Evolutionary conservation across 1,284 basidiomycete species (phyloP).

Genomic region (Ceratobasidium sp.): DNA sequence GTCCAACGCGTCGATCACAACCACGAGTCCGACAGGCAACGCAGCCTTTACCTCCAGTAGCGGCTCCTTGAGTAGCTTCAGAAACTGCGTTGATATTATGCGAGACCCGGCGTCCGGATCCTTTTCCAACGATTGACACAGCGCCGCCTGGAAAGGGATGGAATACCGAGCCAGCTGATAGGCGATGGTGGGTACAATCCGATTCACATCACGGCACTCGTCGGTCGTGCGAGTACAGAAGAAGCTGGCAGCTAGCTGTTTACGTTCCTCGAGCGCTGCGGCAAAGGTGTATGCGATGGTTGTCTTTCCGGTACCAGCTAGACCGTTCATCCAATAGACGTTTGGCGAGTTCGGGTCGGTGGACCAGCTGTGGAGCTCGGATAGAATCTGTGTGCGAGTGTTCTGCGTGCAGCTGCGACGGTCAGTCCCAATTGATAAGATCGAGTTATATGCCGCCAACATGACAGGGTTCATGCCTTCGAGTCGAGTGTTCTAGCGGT

Average conservation of each 20-base stretch:
- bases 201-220: neutral
- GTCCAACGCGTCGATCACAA: conserved; percentile 37
- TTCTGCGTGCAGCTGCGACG: conserved; percentile 25
- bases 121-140: neutral
- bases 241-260: no score
- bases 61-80: neutral
- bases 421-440: neutral
- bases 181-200: conserved; percentile 10
- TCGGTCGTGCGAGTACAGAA: neutral
- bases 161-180: conserved; percentile 16
- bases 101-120: neutral
- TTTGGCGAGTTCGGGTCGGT: conserved; percentile 11
- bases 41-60: neutral
- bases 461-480: neutral
- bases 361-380: conserved; percentile 40
- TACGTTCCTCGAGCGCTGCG: no score
- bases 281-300: no score
- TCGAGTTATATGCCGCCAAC: neutral
- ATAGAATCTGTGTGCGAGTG: conserved; percentile 41
- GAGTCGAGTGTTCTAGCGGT: conserved; percentile 4
- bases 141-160: neutral
- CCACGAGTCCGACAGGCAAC: neutral
- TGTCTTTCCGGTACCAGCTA: conserved; percentile 43
- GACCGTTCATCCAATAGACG: conserved; percentile 43
- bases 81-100: neutral